Evolutionary conservation across 441 rosid species (phyloP).

Genomic region (Brassica hybrid): DNA sequence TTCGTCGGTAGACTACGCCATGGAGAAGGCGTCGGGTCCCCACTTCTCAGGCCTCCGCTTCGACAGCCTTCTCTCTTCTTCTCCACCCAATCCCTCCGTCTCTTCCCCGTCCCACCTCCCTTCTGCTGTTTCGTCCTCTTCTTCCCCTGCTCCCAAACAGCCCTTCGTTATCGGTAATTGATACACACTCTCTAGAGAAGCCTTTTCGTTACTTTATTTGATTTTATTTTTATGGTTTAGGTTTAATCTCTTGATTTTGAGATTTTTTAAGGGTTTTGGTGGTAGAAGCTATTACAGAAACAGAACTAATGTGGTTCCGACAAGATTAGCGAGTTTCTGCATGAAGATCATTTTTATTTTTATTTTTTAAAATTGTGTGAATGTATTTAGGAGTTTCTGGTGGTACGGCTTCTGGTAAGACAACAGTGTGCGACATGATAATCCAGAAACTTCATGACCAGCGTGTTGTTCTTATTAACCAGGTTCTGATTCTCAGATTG

Average conservation of each 20-base stretch:
- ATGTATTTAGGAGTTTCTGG: constrained; percentile 79
- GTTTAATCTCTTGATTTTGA: not conserved
- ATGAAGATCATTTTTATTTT: not conserved
- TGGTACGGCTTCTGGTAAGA: constrained; percentile 98
- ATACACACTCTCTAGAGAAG: not conserved
- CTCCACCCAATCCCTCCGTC: constrained; percentile 47
- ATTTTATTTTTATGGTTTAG: not conserved
- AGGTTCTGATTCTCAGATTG: constrained; percentile 52
- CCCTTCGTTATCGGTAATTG: constrained; percentile 94
- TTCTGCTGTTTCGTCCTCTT: constrained; percentile 16
- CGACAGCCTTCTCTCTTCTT: constrained; percentile 69
- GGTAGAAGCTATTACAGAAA: not conserved
- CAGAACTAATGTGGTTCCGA: not conserved
- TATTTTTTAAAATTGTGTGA: too few relatives aligned
- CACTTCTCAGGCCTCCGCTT: constrained; percentile 97
- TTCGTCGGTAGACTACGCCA: constrained; percentile 66
- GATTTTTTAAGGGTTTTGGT: not conserved
- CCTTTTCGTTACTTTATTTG: too few relatives aligned
- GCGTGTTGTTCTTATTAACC: constrained; percentile 92
- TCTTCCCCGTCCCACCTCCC: constrained; percentile 45
- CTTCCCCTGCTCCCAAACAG: constrained; percentile 57
- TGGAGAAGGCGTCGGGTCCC: too few relatives aligned
- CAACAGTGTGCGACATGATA: constrained; percentile 93
- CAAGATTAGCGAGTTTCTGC: not conserved
- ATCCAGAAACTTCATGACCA: constrained; percentile 95